Percentiles rank a stretch among this genome's conserved stretches.
These are phyloP conservation scores for Penium margaritaceum DNA, from an alignment of 139 green algal species.

Conservation along the genomic window DNA sequence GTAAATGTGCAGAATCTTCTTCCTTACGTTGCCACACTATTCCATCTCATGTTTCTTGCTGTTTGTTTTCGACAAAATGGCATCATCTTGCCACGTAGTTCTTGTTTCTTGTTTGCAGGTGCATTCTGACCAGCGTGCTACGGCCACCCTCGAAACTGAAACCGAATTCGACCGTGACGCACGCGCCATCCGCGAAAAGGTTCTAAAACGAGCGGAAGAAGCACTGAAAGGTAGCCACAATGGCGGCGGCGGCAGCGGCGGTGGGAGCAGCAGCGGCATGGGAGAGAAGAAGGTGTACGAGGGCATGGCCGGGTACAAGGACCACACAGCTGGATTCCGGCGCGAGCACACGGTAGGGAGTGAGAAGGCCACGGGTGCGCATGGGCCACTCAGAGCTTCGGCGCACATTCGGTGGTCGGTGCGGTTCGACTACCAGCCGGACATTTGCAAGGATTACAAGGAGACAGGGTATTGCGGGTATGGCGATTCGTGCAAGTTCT, in stretches of 20 bases:
- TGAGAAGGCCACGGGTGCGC: constrained; percentile 39
- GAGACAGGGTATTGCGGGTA: constrained; percentile 75
- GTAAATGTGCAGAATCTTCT: too few relatives aligned
- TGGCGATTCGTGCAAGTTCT: constrained; percentile 96
- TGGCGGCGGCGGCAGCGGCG: background rate
- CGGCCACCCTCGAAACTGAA: constrained; percentile 39
- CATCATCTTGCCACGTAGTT: too few relatives aligned
- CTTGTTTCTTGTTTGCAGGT: background rate
- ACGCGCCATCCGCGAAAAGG: constrained; percentile 35
- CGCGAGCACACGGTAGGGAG: constrained; percentile 39
- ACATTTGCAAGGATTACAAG: constrained; percentile 99
- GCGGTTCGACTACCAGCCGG: constrained; percentile 91
- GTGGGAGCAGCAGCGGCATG: background rate
- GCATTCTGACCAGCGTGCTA: constrained; percentile 27
- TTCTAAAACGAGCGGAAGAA: constrained; percentile 41
- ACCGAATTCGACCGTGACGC: constrained; percentile 41
- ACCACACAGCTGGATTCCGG: constrained; percentile 44
- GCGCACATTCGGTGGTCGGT: constrained; percentile 65
- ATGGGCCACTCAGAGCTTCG: constrained; percentile 73
- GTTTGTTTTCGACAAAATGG: too few relatives aligned
- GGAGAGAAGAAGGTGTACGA: constrained; percentile 41
- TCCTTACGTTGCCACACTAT: too few relatives aligned
- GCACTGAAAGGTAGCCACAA: constrained; percentile 8
- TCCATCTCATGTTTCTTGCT: too few relatives aligned
- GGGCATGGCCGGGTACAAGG: constrained; percentile 33